These are phyloP conservation scores for Corymbia maculata DNA, from an alignment of 345 rosid species.

Conservation along the genomic window DNA sequence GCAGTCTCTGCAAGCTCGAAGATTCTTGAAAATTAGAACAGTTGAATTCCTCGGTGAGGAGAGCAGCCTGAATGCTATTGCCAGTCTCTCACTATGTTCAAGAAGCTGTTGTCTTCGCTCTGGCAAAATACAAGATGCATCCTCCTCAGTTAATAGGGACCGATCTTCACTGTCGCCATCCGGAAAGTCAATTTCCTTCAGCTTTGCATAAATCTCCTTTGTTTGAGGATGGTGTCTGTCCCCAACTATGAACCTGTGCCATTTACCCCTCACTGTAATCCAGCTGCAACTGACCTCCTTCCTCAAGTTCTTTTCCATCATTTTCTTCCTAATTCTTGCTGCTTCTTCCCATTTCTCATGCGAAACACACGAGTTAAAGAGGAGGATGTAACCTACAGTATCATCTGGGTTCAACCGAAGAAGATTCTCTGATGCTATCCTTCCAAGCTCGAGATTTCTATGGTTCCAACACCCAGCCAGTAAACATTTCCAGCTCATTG, in stretches of 20 bases:
- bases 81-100: constrained; percentile 74
- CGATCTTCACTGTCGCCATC: not conserved
- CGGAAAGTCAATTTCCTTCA: constrained; percentile 29
- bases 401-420: constrained; percentile 46
- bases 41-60: constrained; percentile 31
- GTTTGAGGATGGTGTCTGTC: constrained; percentile 64
- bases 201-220: constrained; percentile 42
- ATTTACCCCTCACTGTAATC: constrained; percentile 48
- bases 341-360: constrained; percentile 69
- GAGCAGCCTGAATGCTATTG: constrained; percentile 61
- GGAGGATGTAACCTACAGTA: constrained; percentile 52
- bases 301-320: constrained; percentile 49
- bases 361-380: constrained; percentile 49
- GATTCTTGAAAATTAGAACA: constrained; percentile 61
- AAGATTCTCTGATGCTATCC: constrained; percentile 52
- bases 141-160: constrained; percentile 21
- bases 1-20: constrained; percentile 60
- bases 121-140: constrained; percentile 21
- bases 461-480: constrained; percentile 71
- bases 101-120: constrained; percentile 51
- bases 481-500: constrained; percentile 72
- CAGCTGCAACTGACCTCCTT: constrained; percentile 76
- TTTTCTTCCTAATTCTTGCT: constrained; percentile 42
- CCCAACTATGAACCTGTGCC: constrained; percentile 62
- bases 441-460: constrained; percentile 52